Base-by-base conservation (phyloP, 2,329 filamentous ascomycete species). In the Dothidotthia symphoricarpi region DNA sequence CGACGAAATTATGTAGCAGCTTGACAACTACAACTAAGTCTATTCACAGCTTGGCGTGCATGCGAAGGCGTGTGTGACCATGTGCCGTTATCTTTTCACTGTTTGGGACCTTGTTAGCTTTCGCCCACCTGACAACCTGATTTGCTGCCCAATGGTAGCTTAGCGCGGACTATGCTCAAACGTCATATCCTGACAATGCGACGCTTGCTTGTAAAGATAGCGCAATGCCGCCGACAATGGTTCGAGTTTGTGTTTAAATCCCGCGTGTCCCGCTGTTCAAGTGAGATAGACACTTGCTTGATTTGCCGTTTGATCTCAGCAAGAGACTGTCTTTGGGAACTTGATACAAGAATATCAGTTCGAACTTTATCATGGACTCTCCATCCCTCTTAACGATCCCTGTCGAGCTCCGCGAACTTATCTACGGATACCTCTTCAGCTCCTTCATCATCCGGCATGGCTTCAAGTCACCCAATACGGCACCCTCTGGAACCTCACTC, bases 361-460 rank as follows among this genome's bases (percentile, higher is more conserved):
- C 19, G n/a, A 22, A 22, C 19, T 6, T 22, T 9, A 22, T 9
- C 14, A 51, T 49, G 43, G 25, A 46, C 41, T 34, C 40, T 15
- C 39, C 62, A 28, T 49, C 41, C n/a, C 44, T 66, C n/a, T 43
- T 67, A 6, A 47, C 54, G 2, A 41, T 67, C 11, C 63, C 63
- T 0, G 39, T 57, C 2, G 63, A 67, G 44, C 41, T 67, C 6
- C 52, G 63, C 19, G 58, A 64, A 31, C 34, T 63, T 17, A 63
- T 67, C 29, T 67, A 65, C 34, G 47, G 44, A n/a, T 49, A 60
- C 22, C 47, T 67, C 24, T 67, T 64, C 41, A 51, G 49, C 24
- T 50, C 54, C 25, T 57, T 53, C 34, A 61, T 50, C 5, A 53
- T 65, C 15, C 43, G 36, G 11, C 63, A 59, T 27, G 61, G 62